Evolutionary conservation across 805 yeast genomes (phyloP), one percentile per base, ranked within the genome.

Genomic region (Wickerhamiella sorbophila): DNA sequence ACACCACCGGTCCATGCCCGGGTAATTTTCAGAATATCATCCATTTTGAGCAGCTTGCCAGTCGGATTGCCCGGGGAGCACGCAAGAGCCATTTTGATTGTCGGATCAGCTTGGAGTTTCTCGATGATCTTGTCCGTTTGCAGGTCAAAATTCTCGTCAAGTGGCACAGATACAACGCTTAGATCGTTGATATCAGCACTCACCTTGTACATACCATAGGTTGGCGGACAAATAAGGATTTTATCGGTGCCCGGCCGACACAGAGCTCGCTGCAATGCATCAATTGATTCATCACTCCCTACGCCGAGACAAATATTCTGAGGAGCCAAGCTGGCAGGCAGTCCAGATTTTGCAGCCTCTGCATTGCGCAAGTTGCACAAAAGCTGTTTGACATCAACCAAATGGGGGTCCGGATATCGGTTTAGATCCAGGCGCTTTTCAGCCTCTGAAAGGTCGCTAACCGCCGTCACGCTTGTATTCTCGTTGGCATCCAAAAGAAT

Each of bases 21-120:
- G 41, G 79, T 56, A 1, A 82, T 53, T 41, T 65, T 56, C 39
- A 68, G 63, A 32, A 86, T 63, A 33, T 72, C 63, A 0, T 56
- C 58, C 5, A 69, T 65, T 16, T 70, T 65, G 36, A 88, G 58
- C 37, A 73, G 63, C 24, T 74, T 71, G 9, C 80, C 95, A 0
- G 98, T 88, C 31, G 98, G 98, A 59, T 91, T 91, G 31, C 98
- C 98, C 9, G 98, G 98, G 1, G 96, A 82, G 14, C 97, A 88
- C 47, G 88, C 63, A 57, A 84, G 88, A 1, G 81, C 68, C 45
- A 91, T 55, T 55, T 86, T 87, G 52, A 88, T 79, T 3, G 60
- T 40, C 0, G 74, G 59, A 51, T 88, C 95, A 0, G 56, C 54
- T 5, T 57, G 48, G 18, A 88, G 61, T 1, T 70, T 62, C 9